phyloP scores from a whole-genome alignment of 345 rosid genomes.

The Abelmoschus esculentus region DNA sequence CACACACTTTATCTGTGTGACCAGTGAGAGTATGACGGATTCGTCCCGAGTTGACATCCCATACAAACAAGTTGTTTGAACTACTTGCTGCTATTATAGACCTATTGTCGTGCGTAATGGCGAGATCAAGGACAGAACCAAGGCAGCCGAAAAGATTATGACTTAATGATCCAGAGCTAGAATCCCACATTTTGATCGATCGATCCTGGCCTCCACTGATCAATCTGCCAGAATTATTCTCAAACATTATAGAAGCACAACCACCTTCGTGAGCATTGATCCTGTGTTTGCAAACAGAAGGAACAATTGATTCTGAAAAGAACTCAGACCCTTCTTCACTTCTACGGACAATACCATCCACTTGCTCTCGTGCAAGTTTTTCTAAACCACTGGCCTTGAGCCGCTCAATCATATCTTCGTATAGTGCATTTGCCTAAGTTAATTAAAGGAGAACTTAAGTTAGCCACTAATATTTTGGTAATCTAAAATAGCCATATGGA shows the following conservation, averaged over 20 bases:
- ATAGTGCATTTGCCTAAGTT: conserved; percentile 69
- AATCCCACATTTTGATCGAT: conserved; percentile 86
- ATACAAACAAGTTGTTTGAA: conserved; percentile 82
- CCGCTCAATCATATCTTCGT: conserved; percentile 81
- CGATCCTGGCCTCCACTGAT: conserved; percentile 86
- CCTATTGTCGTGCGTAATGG: conserved; percentile 70
- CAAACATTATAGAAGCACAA: conserved; percentile 75
- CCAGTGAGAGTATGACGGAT: conserved; percentile 84
- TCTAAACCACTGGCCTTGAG: conserved; percentile 86
- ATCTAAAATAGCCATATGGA: not conserved
- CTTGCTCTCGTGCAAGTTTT: conserved; percentile 83
- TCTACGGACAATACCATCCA: conserved; percentile 88
- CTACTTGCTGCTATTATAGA: conserved; percentile 91
- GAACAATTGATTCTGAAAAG: conserved; percentile 63
- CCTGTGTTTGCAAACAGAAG: conserved; percentile 68
- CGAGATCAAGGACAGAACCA: conserved; percentile 86
- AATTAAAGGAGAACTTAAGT: conserved; percentile 8
- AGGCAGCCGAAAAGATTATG: conserved; percentile 70
- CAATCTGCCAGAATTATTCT: conserved; percentile 65
- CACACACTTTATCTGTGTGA: conserved; percentile 80
- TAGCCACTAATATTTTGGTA: conserved; percentile 2
- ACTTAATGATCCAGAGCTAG: conserved; percentile 54
- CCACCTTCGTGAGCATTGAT: conserved; percentile 92
- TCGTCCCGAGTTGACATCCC: conserved; percentile 81
- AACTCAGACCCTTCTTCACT: conserved; percentile 88